phyloP scores from a whole-genome alignment of 2,329 filamentous ascomycete genomes.

The Epichloe sibirici region DNA sequence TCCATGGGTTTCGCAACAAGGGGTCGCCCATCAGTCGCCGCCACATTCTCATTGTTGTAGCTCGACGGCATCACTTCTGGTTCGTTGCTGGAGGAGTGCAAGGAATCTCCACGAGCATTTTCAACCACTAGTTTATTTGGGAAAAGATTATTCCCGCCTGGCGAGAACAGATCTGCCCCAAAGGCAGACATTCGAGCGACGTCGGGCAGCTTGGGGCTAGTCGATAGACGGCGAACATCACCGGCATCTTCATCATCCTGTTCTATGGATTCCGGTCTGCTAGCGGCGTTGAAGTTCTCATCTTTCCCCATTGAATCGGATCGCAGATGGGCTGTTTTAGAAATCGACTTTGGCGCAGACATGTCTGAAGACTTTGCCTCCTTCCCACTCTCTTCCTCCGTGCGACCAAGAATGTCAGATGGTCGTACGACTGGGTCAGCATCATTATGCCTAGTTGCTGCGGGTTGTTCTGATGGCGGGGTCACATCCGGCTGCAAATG shows the following conservation, averaged over 20 bases:
- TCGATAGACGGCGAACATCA: conserved; percentile 25
- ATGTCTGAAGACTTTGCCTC: conserved; percentile 39
- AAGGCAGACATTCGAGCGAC: conserved; percentile 48
- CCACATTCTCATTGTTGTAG: not conserved
- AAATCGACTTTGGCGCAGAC: conserved; percentile 38
- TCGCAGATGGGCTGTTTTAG: not conserved
- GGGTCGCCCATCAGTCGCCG: not conserved
- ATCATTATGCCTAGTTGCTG: not conserved
- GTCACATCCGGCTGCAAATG: not conserved
- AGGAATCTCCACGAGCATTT: not conserved
- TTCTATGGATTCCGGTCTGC: not conserved
- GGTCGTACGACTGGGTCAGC: conserved; percentile 24
- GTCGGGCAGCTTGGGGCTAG: conserved; percentile 46
- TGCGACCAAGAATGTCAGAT: conserved; percentile 63
- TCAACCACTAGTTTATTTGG: not conserved
- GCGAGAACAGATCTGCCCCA: conserved; percentile 44
- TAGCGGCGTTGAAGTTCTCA: not conserved
- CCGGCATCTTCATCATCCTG: not conserved
- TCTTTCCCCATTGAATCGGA: not conserved
- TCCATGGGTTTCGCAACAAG: not conserved
- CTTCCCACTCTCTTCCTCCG: conserved; percentile 51
- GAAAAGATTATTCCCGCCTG: not conserved
- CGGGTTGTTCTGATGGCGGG: not conserved
- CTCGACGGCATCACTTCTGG: not conserved
- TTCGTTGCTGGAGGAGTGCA: not conserved